Percentiles rank a stretch among this genome's conserved stretches.
Evolutionary conservation across 441 rosid species (phyloP).

Genomic region (Manihot esculenta): DNA sequence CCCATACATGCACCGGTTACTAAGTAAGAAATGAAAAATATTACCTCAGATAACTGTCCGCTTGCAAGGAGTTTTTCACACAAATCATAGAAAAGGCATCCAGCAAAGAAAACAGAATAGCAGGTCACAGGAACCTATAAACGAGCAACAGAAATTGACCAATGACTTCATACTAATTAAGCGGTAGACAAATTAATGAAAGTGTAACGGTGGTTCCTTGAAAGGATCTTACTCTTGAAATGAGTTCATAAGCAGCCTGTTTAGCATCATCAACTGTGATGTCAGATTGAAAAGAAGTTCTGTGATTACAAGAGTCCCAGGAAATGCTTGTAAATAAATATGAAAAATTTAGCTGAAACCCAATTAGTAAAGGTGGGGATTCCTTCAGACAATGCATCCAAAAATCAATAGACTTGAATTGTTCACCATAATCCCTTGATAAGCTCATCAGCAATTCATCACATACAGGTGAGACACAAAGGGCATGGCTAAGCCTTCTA

Average conservation of each 20-base stretch:
- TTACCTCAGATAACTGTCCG: slow-evolving; percentile 83
- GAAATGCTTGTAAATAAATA: slow-evolving; percentile 32
- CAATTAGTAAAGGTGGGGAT: slow-evolving; percentile 55
- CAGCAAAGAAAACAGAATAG: slow-evolving; percentile 60
- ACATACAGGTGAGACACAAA: slow-evolving; percentile 74
- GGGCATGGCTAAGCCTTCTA: slow-evolving; percentile 85
- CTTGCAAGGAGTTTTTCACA: slow-evolving; percentile 58
- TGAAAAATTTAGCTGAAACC: slow-evolving; percentile 61
- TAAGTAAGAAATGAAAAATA: slow-evolving; percentile 18
- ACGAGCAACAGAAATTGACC: slow-evolving; percentile 18
- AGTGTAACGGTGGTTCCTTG: neutral
- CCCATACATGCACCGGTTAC: neutral
- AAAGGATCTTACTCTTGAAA: slow-evolving; percentile 57
- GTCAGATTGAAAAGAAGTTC: slow-evolving; percentile 32
- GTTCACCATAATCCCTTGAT: slow-evolving; percentile 52
- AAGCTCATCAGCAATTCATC: slow-evolving; percentile 50
- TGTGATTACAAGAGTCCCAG: slow-evolving; percentile 29
- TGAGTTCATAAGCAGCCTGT: slow-evolving; percentile 56
- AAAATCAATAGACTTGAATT: slow-evolving; percentile 47
- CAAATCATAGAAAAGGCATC: slow-evolving; percentile 80
- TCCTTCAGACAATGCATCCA: slow-evolving; percentile 74
- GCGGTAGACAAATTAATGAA: slow-evolving; percentile 8
- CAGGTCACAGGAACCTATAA: slow-evolving; percentile 55
- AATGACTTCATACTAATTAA: slow-evolving; percentile 11
- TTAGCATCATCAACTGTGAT: slow-evolving; percentile 54